Evolutionary conservation across 2,329 filamentous ascomycete genomes (phyloP).

Genomic region (Thielaviopsis punctulata): DNA sequence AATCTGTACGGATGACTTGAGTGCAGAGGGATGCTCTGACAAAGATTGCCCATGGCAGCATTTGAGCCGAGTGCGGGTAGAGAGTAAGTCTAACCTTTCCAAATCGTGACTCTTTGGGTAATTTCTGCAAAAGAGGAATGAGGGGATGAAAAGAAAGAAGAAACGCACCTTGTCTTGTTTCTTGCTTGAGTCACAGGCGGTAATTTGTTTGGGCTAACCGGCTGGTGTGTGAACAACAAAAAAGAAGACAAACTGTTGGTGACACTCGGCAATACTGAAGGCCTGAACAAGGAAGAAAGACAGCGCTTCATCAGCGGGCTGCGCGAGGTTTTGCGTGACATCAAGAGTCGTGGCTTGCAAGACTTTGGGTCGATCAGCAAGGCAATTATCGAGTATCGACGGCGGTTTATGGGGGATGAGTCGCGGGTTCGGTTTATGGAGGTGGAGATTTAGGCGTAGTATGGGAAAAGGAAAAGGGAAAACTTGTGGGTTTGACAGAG

Average conservation of each 20-base stretch:
- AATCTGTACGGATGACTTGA: slow-evolving; percentile 63
- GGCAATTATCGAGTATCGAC: slow-evolving; percentile 49
- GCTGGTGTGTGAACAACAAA: slow-evolving; percentile 3
- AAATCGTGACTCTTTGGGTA: background rate
- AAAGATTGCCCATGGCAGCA: slow-evolving; percentile 61
- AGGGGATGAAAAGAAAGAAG: background rate
- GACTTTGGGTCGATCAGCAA: slow-evolving; percentile 51
- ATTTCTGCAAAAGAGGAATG: slow-evolving; percentile 1
- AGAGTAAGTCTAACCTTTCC: slow-evolving; percentile 44
- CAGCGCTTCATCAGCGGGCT: slow-evolving; percentile 46
- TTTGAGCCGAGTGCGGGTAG: slow-evolving; percentile 53
- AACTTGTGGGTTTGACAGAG: too few species aligned
- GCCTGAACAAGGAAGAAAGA: slow-evolving; percentile 43
- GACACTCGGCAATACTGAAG: slow-evolving; percentile 50
- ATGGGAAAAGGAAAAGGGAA: background rate
- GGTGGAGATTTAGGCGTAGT: slow-evolving; percentile 3
- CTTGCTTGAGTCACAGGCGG: background rate
- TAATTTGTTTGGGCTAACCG: background rate
- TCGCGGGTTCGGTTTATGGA: slow-evolving; percentile 32
- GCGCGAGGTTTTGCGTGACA: slow-evolving; percentile 39
- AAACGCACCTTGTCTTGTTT: slow-evolving; percentile 4
- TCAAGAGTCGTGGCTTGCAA: slow-evolving; percentile 40
- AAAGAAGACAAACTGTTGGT: slow-evolving; percentile 58
- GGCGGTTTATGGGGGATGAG: slow-evolving; percentile 45
- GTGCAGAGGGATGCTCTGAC: slow-evolving; percentile 54